phyloP scores from a whole-genome alignment of 805 yeast genomes.

The Osmozyma mogii region DNA sequence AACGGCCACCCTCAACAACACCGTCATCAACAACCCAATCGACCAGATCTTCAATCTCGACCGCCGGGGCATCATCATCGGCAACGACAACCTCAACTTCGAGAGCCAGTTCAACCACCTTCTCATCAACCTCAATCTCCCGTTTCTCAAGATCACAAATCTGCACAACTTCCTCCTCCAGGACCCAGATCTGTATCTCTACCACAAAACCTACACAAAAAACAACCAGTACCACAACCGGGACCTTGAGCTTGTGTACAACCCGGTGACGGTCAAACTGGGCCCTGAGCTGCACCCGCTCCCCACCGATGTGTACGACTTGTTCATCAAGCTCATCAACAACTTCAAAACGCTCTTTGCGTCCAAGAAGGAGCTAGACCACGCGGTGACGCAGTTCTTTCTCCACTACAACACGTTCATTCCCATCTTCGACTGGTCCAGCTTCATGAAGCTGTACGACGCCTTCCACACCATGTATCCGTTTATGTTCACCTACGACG shows the following conservation, averaged over 20 bases:
- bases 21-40: conserved; percentile 35
- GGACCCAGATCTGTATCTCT: conserved; percentile 35
- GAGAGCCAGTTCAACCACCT: conserved; percentile 39
- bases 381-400: conserved; percentile 41
- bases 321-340: conserved; percentile 36
- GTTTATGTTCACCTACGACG: conserved; percentile 39
- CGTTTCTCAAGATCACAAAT: conserved; percentile 36
- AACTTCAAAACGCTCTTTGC: conserved; percentile 34
- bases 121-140: conserved; percentile 34
- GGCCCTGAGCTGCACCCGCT: conserved; percentile 10
- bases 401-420: conserved; percentile 45
- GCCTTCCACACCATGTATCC: conserved; percentile 42
- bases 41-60: conserved; percentile 39
- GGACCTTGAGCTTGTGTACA: conserved; percentile 32
- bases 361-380: conserved; percentile 35
- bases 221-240: conserved; percentile 28
- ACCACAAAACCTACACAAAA: conserved; percentile 31
- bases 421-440: conserved; percentile 47
- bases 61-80: conserved; percentile 35
- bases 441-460: conserved; percentile 45
- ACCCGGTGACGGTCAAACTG: conserved; percentile 27
- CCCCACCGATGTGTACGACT: conserved; percentile 35
- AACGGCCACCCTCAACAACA: conserved; percentile 2
- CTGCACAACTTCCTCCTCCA: conserved; percentile 34
- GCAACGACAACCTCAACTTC: conserved; percentile 37